Evolutionary conservation across 495 filamentous ascomycete species (phyloP), one percentile per base, ranked within the genome.

Genomic region (Chlorociboria aeruginascens): DNA sequence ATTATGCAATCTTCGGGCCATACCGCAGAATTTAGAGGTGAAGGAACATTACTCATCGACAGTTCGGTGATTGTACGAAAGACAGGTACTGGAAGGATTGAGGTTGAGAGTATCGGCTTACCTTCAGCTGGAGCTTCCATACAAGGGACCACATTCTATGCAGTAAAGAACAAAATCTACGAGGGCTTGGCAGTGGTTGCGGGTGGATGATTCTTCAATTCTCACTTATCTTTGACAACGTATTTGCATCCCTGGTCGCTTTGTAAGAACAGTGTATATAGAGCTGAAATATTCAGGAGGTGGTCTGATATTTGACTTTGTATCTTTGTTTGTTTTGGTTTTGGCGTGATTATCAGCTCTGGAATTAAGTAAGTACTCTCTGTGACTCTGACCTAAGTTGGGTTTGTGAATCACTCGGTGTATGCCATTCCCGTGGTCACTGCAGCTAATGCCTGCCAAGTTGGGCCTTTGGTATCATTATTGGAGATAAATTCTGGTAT

Each of bases 1-100:
- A 75, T 87, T 25, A 82, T 99, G 78, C 79, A 85, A 46, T 71
- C 72, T 13, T 74, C 82, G 16, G 89, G 90, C 2, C 86, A 95
- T 63, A 85, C 71, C 28, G 90, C 89, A 3, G 92, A 95, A 64
- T 97, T 97, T 63, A 74, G 85, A 30, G 92, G 92, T 13, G 93
- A 96, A 63, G 92, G 92, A 40, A 94, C 85, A 2, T 67, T 97
- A 55, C 67, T 99, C 17, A 81, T 99, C 43, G 89, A 97, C 55
- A 85, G 85, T 12, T 70, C 73, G 6, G 88, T 97, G 6, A 84
- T 86, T 7, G 90, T 99, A 35, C 72, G 88, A 43, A 99, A 99
- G 65, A 83, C 78, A 3, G 83, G 79, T 0, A 85, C 85, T 4
- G 93, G 89, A 0, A 75, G 76, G 58, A 85, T 99, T 48, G 93